Conservation (phyloP, 208 protist species). For the Wallacemonas collosoma region DNA sequence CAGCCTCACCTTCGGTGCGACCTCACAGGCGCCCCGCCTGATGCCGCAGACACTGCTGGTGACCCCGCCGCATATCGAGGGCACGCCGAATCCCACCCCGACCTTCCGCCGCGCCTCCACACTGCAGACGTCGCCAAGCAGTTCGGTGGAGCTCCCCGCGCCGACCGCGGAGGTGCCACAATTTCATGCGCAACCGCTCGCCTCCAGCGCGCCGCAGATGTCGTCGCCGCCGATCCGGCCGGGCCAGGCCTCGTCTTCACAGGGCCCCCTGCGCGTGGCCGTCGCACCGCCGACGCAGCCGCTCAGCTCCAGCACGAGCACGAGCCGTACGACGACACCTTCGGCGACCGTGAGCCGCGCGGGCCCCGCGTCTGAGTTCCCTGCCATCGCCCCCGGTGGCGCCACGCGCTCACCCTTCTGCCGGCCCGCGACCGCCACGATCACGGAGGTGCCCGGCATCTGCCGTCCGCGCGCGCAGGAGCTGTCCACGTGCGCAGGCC, state of each 20-base stretch:
- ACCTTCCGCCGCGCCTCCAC: slow-evolving; percentile 22
- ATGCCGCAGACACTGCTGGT: slow-evolving; percentile 37
- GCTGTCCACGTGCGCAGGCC: background rate
- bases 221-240: background rate
- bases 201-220: background rate
- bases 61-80: slow-evolving; percentile 34
- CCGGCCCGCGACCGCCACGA: background rate
- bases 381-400: background rate
- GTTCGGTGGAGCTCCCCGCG: slow-evolving; percentile 21
- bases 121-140: slow-evolving; percentile 6
- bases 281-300: slow-evolving; percentile 34
- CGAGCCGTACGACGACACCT: slow-evolving; percentile 38
- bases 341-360: slow-evolving; percentile 2
- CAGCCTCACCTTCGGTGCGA: slow-evolving; percentile 30
- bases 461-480: slow-evolving; percentile 18
- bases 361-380: background rate
- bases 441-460: background rate
- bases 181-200: background rate
- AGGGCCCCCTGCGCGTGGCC: slow-evolving; percentile 31
- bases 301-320: slow-evolving; percentile 26
- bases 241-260: slow-evolving; percentile 4
- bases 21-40: slow-evolving; percentile 27
- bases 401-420: background rate
- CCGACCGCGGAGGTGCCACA: slow-evolving; percentile 17
- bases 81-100: slow-evolving; percentile 18